Base-by-base conservation (phyloP, 2,329 filamentous ascomycete species). In the Trichoderma koningiopsis region DNA sequence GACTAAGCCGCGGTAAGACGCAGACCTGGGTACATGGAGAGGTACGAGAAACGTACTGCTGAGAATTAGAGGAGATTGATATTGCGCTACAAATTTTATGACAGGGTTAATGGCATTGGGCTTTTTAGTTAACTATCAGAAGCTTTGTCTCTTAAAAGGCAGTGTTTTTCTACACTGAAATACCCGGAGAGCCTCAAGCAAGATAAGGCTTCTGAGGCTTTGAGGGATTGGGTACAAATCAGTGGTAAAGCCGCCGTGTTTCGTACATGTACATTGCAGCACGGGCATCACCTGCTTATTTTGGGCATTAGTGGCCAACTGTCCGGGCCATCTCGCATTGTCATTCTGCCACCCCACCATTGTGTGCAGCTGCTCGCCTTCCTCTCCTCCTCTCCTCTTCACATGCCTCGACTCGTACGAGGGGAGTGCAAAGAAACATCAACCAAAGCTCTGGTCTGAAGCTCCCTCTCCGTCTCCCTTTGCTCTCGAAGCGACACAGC, bases 321-420 rank as follows among this genome's bases (percentile, higher is more conserved):
- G 43, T 40, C 58, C 40, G n/a, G n/a, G 37, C 19, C 47, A 57
- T 57, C 62, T 65, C 62, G 56, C 53, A 47, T 58, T 27, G 5
- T 61, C 37, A 10, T 35, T 19, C 29, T 35, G 10, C 29, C 43
- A 35, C 63, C 40, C 63, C 63, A 52, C 40, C 40, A 58, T 49
- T 64, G 33, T 56, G 55, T 27, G 8, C 63, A 47, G 62, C 57
- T 31, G 22, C n/a, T 40, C 37, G 37, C 37, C 6, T 33, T 33
- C 33, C 33, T 33, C 33, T 19, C 47, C 29, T 58, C 40, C 55
- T 27, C 68, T 49, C 47, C 53, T 24, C 40, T 40, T 64, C 47
- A 63, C 60, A 65, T 69, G 68, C 53, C 31, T 55, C 53, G 52
- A 56, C 60, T 27, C 35, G 11, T 68, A 27, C 40, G 55, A 65